Base-by-base conservation (phyloP, 1,284 basidiomycete species). In the Porogramme epimiltina region DNA sequence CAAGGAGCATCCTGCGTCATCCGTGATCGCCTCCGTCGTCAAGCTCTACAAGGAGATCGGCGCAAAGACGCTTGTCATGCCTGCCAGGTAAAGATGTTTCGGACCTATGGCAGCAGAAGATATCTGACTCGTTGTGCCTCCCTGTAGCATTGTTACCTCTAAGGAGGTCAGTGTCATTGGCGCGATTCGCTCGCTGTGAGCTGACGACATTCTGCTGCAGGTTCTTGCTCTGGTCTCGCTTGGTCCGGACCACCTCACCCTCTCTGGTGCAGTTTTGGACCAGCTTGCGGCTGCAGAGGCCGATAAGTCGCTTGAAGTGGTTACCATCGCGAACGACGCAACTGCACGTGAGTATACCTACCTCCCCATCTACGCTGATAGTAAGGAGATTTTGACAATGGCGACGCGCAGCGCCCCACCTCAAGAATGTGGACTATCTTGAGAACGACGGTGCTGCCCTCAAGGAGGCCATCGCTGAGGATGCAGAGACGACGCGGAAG, bases 31-130 rank as follows among this genome's bases (percentile, higher is more conserved):
- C 33, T 61, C 66, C 15, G 73, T 79, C 49, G 68, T 77, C 15
- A 52, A 67, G 37, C 58, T 69, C 2, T 77, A 71, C 64, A 71
- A 70, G 52, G 51, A 60, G 18, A 62, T 73, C 28, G 67, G 65
- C 5, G 70, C 75, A 15, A 71, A 70, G 54, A 80, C 77, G 3
- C 63, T 75, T 18, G 73, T 79, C 20, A 77, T 79, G 74, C 77
- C 78, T 24, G 78, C 78, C n/a, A 79, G 77, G 77, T 75, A 41
- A n/a, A 41, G 64, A n/a, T 22, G 10, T 11, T 25, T 28, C 8
- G 11, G 9, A n/a, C 45, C 8, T 43, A 39, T n/a, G n/a, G n/a
- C n/a, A n/a, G n/a, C n/a, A n/a, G n/a, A n/a, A 9, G 19, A 15
- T 31, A 31, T 13, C 28, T 37, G n/a, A 25, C 18, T 53, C 24